Percentiles rank a stretch among this genome's conserved stretches.
These are phyloP conservation scores for Fraxinus excelsior DNA, from an alignment of 257 asterid species.

Conservation along the genomic window DNA sequence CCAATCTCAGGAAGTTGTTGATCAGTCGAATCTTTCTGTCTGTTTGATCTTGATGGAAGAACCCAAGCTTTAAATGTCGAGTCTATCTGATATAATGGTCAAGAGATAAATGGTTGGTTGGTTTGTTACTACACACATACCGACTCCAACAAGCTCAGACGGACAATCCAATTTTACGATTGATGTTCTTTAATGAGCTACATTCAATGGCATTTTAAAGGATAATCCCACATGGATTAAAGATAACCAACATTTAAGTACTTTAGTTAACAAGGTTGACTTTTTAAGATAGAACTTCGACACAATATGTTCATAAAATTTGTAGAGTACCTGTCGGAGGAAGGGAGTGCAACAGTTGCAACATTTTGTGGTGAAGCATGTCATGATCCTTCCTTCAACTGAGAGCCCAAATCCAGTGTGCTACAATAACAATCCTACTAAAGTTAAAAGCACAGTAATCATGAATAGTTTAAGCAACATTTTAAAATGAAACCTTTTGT, in stretches of 20 bases:
- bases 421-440: constrained; percentile 26
- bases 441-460: neutral
- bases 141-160: neutral
- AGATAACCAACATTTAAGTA: neutral
- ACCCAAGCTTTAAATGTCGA: constrained; percentile 81
- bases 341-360: constrained; percentile 74
- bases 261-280: neutral
- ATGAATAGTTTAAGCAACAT: neutral
- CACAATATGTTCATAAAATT: neutral
- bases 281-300: neutral
- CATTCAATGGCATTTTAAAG: too few species aligned
- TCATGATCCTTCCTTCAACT: constrained; percentile 68
- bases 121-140: neutral
- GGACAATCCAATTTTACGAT: neutral
- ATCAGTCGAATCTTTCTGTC: constrained; percentile 31
- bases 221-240: neutral
- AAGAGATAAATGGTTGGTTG: neutral
- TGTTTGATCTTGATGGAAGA: constrained; percentile 48
- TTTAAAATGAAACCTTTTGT: too few species aligned
- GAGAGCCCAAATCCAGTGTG: constrained; percentile 89
- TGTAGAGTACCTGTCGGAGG: constrained; percentile 51
- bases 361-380: constrained; percentile 69
- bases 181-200: neutral
- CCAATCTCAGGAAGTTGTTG: constrained; percentile 61
- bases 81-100: constrained; percentile 45